Evolutionary conservation across 139 green algal species (phyloP).

Genomic region (Tetradesmus obliquus): DNA sequence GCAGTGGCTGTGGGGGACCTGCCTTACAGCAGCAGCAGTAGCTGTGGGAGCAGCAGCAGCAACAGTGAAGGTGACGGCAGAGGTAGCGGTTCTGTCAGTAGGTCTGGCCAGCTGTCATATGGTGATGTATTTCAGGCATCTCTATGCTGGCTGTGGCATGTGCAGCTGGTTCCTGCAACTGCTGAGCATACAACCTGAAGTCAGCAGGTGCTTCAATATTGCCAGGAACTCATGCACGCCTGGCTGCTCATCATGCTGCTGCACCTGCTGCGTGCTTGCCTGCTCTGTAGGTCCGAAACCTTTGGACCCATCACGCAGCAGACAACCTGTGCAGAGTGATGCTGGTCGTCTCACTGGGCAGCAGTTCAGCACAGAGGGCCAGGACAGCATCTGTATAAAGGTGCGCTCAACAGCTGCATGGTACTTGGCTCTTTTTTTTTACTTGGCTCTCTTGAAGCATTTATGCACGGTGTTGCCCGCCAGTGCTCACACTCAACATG

Average conservation of each 20-base stretch:
- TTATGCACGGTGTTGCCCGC: too few relatives aligned
- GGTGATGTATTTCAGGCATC: neutral
- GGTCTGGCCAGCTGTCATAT: neutral
- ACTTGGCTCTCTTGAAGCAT: too few relatives aligned
- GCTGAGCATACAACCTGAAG: neutral
- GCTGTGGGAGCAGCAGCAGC: neutral
- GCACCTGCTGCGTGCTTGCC: neutral
- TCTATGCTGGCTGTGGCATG: neutral
- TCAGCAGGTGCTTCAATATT: neutral
- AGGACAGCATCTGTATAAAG: neutral
- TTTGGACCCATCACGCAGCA: neutral
- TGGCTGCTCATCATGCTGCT: neutral
- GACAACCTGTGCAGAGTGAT: neutral
- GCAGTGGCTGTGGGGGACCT: neutral
- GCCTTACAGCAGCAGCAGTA: neutral
- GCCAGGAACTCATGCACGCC: neutral
- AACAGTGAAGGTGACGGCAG: neutral
- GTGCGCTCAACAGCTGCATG: neutral
- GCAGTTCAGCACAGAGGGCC: neutral
- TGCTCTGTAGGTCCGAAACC: neutral
- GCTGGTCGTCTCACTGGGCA: neutral
- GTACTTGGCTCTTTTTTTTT: too few relatives aligned
- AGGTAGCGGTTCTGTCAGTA: neutral
- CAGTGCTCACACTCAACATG: too few relatives aligned
- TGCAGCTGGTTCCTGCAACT: too few relatives aligned